Evolutionary conservation across 2,329 filamentous ascomycete species (phyloP), one percentile per base, ranked within the genome.

Genomic region (Pseudopithomyces chartarum): DNA sequence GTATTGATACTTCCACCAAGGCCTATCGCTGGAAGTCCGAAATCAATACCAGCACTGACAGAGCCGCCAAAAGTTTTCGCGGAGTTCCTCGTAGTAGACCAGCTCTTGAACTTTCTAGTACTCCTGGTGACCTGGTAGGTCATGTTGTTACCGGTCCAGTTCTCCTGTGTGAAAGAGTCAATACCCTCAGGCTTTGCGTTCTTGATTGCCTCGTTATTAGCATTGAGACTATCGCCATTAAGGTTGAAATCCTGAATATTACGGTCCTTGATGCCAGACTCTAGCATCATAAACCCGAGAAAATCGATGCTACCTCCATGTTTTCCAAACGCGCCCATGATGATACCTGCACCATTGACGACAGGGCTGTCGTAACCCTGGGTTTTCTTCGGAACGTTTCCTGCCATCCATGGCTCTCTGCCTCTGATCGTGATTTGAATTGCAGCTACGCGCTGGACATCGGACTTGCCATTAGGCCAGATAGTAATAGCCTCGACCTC

Each of bases 1-100:
- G 50, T 53, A n/a, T 40, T 26, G 40, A 53, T 17, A 53, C 50
- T 53, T 45, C 50, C 50, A 38, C 50, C 50, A 20, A 53, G 32
- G 19, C 50, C 50, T 23, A 53, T 45, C 40, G 43, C 33, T 12
- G 50, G 50, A 15, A 53, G 42, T 19, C 50, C 50, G 38, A 53
- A 53, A 46, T 53, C 50, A 46, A 53, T 53, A 32, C 40, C 45
- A 19, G 50, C 32, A 26, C 50, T 22, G 19, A 53, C 20, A 12
- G 50, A 53, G 34, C 50, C 50, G 15, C 50, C 50, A 45, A 53
- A 53, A 2, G 50, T 53, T 19, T 53, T 45, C 8, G 50, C 45
- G 26, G 50, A 45, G 32, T 29, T 53, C 40, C 50, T 53, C 13
- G 50, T 45, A 19, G 40, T 53, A 2, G 50, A 53, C 50, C 50